These are phyloP conservation scores for Zanthoxylum bungeanum DNA, from an alignment of 345 rosid species.

Conservation along the genomic window DNA sequence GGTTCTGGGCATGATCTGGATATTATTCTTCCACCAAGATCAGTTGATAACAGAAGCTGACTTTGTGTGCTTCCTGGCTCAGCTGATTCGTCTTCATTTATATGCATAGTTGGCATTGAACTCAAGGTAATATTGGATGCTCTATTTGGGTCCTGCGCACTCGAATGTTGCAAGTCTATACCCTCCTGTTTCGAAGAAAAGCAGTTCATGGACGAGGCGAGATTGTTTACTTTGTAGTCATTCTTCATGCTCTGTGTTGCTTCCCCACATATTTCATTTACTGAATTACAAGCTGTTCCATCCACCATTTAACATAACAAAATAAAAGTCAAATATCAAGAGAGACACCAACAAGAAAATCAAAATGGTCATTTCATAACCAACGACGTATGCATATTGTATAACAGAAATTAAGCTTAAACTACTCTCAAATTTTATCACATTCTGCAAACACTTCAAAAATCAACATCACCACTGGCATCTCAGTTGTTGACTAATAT, in stretches of 20 bases:
- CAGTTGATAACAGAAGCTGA: slow-evolving; percentile 20
- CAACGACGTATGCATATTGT: neutral
- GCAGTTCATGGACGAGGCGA: slow-evolving; percentile 15
- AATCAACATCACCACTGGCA: neutral
- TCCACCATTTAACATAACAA: neutral
- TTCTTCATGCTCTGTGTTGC: slow-evolving; percentile 20
- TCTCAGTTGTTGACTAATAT: neutral
- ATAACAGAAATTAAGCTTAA: neutral
- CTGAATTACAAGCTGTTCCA: slow-evolving; percentile 27
- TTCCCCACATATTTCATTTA: slow-evolving; percentile 39
- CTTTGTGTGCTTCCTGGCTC: slow-evolving; percentile 9
- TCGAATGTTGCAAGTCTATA: slow-evolving; percentile 16
- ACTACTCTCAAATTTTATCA: neutral
- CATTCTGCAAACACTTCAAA: neutral
- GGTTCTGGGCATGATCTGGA: slow-evolving; percentile 53
- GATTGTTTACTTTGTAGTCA: slow-evolving; percentile 33
- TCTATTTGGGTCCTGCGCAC: slow-evolving; percentile 20
- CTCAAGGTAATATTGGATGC: slow-evolving; percentile 42
- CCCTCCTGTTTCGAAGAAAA: slow-evolving; percentile 29
- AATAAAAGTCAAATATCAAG: neutral
- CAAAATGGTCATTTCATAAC: no score
- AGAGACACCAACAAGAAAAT: no score
- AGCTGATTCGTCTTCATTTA: slow-evolving; percentile 23
- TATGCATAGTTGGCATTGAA: slow-evolving; percentile 70
- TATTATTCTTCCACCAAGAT: slow-evolving; percentile 25